Base-by-base conservation (phyloP, 176 grass and related monocot genomes). In the Ananas comosus region DNA sequence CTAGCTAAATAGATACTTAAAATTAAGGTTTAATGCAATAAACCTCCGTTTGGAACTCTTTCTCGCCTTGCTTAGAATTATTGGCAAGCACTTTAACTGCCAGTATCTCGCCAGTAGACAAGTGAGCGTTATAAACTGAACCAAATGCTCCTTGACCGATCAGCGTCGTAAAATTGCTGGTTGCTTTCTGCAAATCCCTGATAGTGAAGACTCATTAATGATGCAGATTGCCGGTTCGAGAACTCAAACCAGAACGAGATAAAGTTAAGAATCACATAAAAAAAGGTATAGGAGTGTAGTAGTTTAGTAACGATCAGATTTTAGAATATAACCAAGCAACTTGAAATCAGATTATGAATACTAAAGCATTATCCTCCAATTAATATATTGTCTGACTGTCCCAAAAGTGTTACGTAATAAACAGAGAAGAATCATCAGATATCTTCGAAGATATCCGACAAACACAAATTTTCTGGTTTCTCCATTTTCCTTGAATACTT, bases 21-120 rank as follows among this genome's bases (percentile, higher is more conserved):
- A 64, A 63, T 10, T 56, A 66, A 13, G 71, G 57, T 77, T 63
- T 42, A 42, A 0, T 7, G 5, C 5, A 77, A 17, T 28, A 71
- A 70, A 91, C 94, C 89, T 99, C 94, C 56, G 86, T 99, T 52
- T 99, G 89, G 49, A 93, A 99, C 78, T 99, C 94, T 56, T 93
- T 93, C 80, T 91, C 94, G 52, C 94, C 89, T 88, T 99, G 89
- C 27, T 88, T 99, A 33, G 94, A 99, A 82, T 88, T 79, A 64
- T 78, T 90, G 18, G 84, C 82, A 78, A 99, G 89, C 54, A 99
- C 69, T 81, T 99, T 99, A 74, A 91, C 89, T 72, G 94, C 94
- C 51, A 99, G n/a, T 70, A 58, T 84, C 74, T 99, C 94, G 78
- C 89, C 89, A 75, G 89, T 90, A 59, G 82, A 81, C 89, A 99